Conservation (phyloP, 345 rosid species). For the Salix suchowensis region DNA sequence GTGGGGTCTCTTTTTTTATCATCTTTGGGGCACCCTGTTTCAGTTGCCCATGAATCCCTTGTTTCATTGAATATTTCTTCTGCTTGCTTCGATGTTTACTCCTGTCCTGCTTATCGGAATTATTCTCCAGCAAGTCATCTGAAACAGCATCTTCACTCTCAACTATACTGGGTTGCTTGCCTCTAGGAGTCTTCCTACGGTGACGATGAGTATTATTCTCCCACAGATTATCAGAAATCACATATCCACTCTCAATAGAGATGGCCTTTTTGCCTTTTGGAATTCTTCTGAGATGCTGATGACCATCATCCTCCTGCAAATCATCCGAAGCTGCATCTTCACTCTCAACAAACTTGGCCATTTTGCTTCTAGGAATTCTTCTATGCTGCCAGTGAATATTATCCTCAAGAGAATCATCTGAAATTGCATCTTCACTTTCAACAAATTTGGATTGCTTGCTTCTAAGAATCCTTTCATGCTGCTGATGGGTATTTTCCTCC, state of each 20-base stretch:
- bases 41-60: slow-evolving; percentile 20
- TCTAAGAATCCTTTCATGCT: slow-evolving; percentile 20
- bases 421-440: slow-evolving; percentile 27
- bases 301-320: slow-evolving; percentile 17
- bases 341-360: slow-evolving; percentile 14
- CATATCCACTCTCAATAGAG: slow-evolving; percentile 21
- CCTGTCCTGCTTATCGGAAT: slow-evolving; percentile 5
- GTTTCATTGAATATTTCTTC: slow-evolving; percentile 20
- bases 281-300: slow-evolving; percentile 15
- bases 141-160: slow-evolving; percentile 35
- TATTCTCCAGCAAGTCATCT: slow-evolving; percentile 34
- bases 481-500: slow-evolving; percentile 18
- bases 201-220: slow-evolving; percentile 33
- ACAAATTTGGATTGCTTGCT: slow-evolving; percentile 20
- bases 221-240: slow-evolving; percentile 26
- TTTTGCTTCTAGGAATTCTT: slow-evolving; percentile 23
- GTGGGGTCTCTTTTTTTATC: slow-evolving; percentile 4
- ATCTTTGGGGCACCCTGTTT: slow-evolving; percentile 13
- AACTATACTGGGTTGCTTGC: slow-evolving; percentile 31
- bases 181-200: slow-evolving; percentile 39
- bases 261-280: slow-evolving; percentile 35
- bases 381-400: slow-evolving; percentile 8
- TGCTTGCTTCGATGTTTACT: slow-evolving; percentile 16
- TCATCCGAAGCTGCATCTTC: slow-evolving; percentile 28
- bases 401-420: slow-evolving; percentile 27